Conservation (phyloP, 176 grass and related monocot species). For the Juncus effusus region DNA sequence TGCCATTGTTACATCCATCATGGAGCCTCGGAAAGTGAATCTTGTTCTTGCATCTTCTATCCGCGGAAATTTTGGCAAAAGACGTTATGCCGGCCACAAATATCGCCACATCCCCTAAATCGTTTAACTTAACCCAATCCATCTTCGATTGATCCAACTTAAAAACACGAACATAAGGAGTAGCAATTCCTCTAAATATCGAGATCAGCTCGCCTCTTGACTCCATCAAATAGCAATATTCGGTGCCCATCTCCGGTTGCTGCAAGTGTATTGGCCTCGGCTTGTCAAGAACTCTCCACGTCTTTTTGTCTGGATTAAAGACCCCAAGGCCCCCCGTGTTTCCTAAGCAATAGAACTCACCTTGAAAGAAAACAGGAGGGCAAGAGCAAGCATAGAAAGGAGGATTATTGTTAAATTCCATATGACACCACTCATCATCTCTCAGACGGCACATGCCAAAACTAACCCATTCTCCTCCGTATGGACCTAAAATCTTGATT, state of each 20-base stretch:
- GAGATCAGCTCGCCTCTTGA: constrained; percentile 1
- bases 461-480: background rate
- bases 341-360: constrained; percentile 22
- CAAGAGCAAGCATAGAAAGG: background rate
- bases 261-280: constrained; percentile 3
- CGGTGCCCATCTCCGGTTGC: background rate
- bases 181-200: background rate
- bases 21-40: constrained; percentile 6
- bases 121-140: constrained; percentile 6
- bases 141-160: constrained; percentile 14
- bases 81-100: constrained; percentile 7
- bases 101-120: constrained; percentile 3
- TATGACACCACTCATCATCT: background rate
- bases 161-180: constrained; percentile 9
- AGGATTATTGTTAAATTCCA: background rate
- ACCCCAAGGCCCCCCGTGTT: constrained; percentile 15
- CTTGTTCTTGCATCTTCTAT: no score
- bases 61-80: background rate
- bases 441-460: background rate
- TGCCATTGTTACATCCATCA: background rate
- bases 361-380: constrained; percentile 24
- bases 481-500: background rate
- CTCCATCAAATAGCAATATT: constrained; percentile 16
- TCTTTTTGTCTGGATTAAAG: constrained; percentile 35
- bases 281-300: constrained; percentile 32